phyloP scores from a whole-genome alignment of 352 stramenopile genomes.

The Phytophthora agathidicida region DNA sequence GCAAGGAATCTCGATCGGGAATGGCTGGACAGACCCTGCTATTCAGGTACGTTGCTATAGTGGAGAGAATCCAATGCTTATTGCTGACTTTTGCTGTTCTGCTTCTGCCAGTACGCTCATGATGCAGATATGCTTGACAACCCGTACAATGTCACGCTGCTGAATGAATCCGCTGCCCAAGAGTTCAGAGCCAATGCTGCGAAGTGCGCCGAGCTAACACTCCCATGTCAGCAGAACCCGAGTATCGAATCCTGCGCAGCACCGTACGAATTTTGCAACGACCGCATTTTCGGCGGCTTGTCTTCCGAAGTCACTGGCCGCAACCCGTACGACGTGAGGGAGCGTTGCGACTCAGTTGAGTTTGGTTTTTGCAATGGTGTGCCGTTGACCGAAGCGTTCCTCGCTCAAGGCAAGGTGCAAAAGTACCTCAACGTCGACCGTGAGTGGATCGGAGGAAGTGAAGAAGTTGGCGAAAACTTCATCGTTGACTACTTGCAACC shows the following conservation, averaged over 20 bases:
- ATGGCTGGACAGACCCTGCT: constrained; percentile 44
- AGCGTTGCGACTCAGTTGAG: constrained; percentile 39
- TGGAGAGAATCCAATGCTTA: too few species aligned
- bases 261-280: constrained; percentile 34
- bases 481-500: constrained; percentile 76
- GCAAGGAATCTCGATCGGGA: constrained; percentile 48
- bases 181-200: constrained; percentile 35
- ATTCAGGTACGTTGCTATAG: too few species aligned
- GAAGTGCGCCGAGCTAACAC: constrained; percentile 42
- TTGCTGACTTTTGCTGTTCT: too few species aligned
- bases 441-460: constrained; percentile 54
- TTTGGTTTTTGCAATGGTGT: constrained; percentile 46
- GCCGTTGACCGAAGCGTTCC: constrained; percentile 43
- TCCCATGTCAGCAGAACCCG: constrained; percentile 35
- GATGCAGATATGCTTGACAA: constrained; percentile 55
- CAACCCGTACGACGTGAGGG: constrained; percentile 65
- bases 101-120: constrained; percentile 14
- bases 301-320: constrained; percentile 22
- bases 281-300: constrained; percentile 39
- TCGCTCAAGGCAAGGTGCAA: constrained; percentile 49
- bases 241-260: constrained; percentile 33
- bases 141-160: constrained; percentile 53
- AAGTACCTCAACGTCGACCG: constrained; percentile 33
- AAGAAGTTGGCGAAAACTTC: constrained; percentile 87
- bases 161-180: constrained; percentile 19